Conservation (phyloP, 1,284 basidiomycete species). For the Sanghuangporus weigelae region DNA sequence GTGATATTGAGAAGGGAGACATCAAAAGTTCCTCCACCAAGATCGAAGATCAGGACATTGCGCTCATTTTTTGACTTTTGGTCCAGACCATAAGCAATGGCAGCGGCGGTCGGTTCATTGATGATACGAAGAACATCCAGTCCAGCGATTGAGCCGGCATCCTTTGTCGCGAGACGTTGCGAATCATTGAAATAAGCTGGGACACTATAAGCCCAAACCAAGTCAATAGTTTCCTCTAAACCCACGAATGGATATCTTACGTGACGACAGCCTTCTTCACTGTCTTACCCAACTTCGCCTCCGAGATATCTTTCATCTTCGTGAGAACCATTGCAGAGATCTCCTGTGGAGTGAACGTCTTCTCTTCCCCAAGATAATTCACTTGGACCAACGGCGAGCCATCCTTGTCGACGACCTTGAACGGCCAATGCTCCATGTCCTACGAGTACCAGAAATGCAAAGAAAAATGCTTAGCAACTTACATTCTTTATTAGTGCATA, state of each 20-base stretch:
- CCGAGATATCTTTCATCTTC: constrained; percentile 99
- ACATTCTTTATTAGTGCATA: constrained; percentile 4
- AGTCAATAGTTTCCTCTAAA: neutral
- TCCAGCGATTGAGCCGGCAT: constrained; percentile 89
- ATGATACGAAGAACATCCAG: constrained; percentile 97
- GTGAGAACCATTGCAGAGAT: constrained; percentile 98
- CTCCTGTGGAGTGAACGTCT: constrained; percentile 95
- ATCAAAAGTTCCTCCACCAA: constrained; percentile 99
- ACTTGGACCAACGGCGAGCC: constrained; percentile 97
- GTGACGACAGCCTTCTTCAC: constrained; percentile 96
- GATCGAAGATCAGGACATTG: constrained; percentile 99
- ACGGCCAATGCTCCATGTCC: constrained; percentile 92
- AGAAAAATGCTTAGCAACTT: constrained; percentile 5
- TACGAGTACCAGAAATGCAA: constrained; percentile 25
- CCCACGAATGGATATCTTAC: constrained; percentile 36
- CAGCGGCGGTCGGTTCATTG: constrained; percentile 94
- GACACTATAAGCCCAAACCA: constrained; percentile 45
- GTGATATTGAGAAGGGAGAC: constrained; percentile 96
- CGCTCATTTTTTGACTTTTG: constrained; percentile 89
- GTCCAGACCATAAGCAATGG: constrained; percentile 92
- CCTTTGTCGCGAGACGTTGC: constrained; percentile 92
- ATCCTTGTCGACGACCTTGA: constrained; percentile 89
- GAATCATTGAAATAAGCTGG: constrained; percentile 99
- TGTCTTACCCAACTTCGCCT: constrained; percentile 94
- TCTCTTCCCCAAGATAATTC: constrained; percentile 88